Percentiles rank a stretch among this genome's conserved stretches.
These are phyloP conservation scores for Picea engelmannii DNA, from an alignment of 83 land plant species.

Conservation along the genomic window DNA sequence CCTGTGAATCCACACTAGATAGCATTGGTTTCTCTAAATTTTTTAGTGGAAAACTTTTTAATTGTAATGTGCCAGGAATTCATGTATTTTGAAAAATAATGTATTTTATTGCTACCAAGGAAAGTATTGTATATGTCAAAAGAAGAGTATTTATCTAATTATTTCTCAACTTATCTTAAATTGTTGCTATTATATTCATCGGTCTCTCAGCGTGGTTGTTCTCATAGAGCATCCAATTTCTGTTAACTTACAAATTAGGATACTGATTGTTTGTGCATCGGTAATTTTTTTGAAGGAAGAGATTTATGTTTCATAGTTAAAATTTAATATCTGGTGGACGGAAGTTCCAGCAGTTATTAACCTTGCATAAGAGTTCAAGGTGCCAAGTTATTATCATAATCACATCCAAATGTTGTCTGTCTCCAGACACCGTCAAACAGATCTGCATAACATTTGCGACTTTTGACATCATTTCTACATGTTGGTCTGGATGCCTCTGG, in stretches of 20 bases:
- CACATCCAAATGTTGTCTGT: background rate
- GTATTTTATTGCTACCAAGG: background rate
- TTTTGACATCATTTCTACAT: background rate
- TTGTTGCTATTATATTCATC: background rate
- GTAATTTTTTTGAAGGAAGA: background rate
- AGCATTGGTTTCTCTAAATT: background rate
- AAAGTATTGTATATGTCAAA: background rate
- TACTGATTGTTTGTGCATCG: background rate
- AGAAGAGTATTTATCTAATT: too few species aligned
- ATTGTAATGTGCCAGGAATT: background rate
- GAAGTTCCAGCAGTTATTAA: background rate
- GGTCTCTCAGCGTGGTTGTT: background rate
- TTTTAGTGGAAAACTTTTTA: background rate
- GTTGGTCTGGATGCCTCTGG: background rate
- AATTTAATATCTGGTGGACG: background rate
- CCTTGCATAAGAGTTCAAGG: background rate
- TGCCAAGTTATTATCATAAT: background rate
- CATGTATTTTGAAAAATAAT: background rate
- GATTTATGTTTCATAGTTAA: background rate
- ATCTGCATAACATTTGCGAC: constrained; percentile 1
- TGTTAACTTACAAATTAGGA: background rate
- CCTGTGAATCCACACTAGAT: background rate
- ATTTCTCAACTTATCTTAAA: background rate
- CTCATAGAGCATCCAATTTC: background rate
- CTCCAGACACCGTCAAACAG: background rate